phyloP scores from a whole-genome alignment of 345 rosid genomes.

The Lepidium aucheri region DNA sequence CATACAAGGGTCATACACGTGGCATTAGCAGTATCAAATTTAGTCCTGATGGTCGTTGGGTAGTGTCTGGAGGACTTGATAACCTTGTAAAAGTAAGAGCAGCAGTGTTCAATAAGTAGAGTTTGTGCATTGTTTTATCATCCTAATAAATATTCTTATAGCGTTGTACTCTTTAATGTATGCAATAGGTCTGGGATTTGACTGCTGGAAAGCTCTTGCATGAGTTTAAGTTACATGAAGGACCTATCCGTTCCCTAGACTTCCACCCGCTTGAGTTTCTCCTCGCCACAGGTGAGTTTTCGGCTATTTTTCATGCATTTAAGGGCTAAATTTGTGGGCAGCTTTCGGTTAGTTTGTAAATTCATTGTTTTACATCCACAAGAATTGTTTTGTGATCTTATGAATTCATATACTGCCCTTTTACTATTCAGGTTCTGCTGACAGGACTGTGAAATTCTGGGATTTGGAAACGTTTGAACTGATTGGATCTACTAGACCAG shows the following conservation, averaged over 20 bases:
- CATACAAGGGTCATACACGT: conserved; percentile 84
- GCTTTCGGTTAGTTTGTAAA: background rate
- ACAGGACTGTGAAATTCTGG: conserved; percentile 92
- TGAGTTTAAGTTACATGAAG: conserved; percentile 90
- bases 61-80: conserved; percentile 94
- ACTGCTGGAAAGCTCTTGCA: conserved; percentile 97
- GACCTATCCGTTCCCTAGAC: conserved; percentile 70
- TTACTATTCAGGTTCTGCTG: conserved; percentile 80
- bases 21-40: conserved; percentile 72
- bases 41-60: conserved; percentile 99
- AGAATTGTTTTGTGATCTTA: background rate
- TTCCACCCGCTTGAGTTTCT: conserved; percentile 98
- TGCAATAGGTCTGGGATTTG: conserved; percentile 44
- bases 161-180: background rate
- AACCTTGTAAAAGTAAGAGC: conserved; percentile 71
- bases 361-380: background rate
- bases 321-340: background rate
- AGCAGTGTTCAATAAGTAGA: background rate
- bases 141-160: background rate
- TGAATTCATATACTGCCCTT: background rate
- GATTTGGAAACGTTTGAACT: conserved; percentile 96
- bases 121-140: background rate
- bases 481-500: conserved; percentile 88
- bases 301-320: background rate
- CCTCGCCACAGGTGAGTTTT: conserved; percentile 70